Evolutionary conservation across 352 stramenopile species (phyloP), one percentile per base, ranked within the genome.

Genomic region (Phytophthora pisi): DNA sequence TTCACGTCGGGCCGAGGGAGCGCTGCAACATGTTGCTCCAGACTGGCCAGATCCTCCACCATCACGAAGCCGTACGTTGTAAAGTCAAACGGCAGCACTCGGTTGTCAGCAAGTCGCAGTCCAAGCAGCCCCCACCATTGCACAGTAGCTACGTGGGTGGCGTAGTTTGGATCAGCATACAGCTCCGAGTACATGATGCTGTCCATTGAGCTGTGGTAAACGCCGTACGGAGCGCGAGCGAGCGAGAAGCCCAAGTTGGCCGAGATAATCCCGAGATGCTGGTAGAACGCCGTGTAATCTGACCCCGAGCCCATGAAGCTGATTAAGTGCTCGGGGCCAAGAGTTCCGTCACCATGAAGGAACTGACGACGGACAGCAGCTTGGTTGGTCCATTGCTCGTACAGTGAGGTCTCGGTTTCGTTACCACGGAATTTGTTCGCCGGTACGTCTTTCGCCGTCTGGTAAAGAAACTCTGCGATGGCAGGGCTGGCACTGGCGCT

Each of bases 141-240:
- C 9, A 72, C 64, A 18, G 70, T 74, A 13, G 78, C 72, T 6
- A 63, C 47, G 52, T 92, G 79, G 23, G 81, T 79, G 18, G 51
- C 58, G 51, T 81, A 93, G 18, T 68, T 58, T 10, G 86, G 84
- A 34, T 93, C 84, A 0, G 61, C 82, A 36, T 84, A 77, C 34
- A 64, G 78, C 40, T 92, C 82, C 28, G 84, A 73, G 66, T 84
- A 96, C 55, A 66, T 69, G 60, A 94, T 82, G 38, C 74, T 92
- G 71, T 97, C 89, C 76, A 95, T 96, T 15, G 86, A 81, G 64
- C 75, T 90, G 68, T 97, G 88, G 64, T 96, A 96, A 15, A 82
- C 67, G 5, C 86, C 86, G 67, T 93, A 92, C 2, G 61, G 61
- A 3, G 57, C 53, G 1, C 16, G 53, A 5, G 58, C 15, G 11